Base-by-base conservation (phyloP, 495 filamentous ascomycete genomes). In the Tetracladium setigerum region DNA sequence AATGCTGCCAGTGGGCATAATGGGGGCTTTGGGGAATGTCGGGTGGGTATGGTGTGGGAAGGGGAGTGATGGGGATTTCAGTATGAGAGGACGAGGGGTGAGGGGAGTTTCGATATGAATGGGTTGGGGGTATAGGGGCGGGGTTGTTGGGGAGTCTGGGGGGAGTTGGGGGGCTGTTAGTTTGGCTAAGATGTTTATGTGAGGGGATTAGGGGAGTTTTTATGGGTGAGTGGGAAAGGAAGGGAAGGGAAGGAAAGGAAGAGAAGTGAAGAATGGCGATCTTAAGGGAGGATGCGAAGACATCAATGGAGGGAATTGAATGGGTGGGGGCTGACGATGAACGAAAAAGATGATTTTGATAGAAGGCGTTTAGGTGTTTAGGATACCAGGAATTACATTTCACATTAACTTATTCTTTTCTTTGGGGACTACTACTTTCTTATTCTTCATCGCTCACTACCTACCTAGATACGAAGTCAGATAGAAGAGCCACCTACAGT, bases 101-200 rank as follows among this genome's bases (percentile, higher is more conserved):
- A 68, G 50, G 66, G 62, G 35, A 37, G 47, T 14, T 9, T 46
- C 19, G 47, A 39, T 39, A 43, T 54, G 44, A 48, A 47, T 39
- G 39, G 30, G 7, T 16, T 57, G 49, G 47, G 39, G 0, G 46
- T 39, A 3, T 55, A 22, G 48, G 42, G 5, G 38, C 32, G 30
- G 50, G 22, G 22, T 56, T 49, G 34, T 55, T 52, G 41, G 67
- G 67, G 19, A 58, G 76, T 32, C 59, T 63, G 42, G 68, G 72
- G 12, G 69, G 70, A 48, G 53, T 76, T 18, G 70, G 68, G 14
- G 69, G 71, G 51, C 82, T 32, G 70, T 78, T 62, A 77, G 65
- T 44, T 57, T 84, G 44, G 75, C 76, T 2, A 83, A 86, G 66
- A 78, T 84, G 73, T 77, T 85, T 55, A 68, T 78, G 41, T 83